Evolutionary conservation across 768 basidiomycete genomes (phyloP).

Genomic region (Lanmaoa rubissima): DNA sequence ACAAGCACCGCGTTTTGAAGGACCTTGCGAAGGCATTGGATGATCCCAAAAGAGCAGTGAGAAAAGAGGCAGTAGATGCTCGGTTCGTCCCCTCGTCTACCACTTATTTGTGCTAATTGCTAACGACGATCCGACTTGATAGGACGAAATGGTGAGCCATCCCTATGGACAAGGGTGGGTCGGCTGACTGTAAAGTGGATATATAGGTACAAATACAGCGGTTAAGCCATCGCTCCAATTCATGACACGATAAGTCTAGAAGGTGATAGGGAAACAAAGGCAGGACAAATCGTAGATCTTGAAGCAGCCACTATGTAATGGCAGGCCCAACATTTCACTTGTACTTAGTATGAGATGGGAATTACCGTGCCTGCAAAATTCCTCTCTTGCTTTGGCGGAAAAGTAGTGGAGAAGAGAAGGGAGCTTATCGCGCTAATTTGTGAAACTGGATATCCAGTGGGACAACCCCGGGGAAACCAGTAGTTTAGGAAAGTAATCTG

Average conservation of each 20-base stretch:
- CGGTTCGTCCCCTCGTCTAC: conserved; percentile 34
- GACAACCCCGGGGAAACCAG: too few relatives aligned
- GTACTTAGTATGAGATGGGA: neutral
- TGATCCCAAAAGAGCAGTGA: conserved; percentile 82
- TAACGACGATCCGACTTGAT: conserved; percentile 4
- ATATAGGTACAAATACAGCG: conserved; percentile 30
- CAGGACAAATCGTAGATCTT: neutral
- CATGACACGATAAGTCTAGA: neutral
- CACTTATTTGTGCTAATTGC: neutral
- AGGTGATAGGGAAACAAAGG: neutral
- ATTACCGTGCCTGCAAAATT: neutral
- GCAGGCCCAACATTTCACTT: neutral
- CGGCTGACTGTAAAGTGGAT: neutral
- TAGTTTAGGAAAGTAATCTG: too few relatives aligned
- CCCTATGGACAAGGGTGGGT: too few relatives aligned
- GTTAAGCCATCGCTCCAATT: conserved; percentile 3
- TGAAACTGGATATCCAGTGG: too few relatives aligned
- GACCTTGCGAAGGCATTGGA: conserved; percentile 77
- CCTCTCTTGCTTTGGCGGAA: neutral
- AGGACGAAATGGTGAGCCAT: conserved; percentile 30
- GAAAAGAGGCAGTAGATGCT: conserved; percentile 88
- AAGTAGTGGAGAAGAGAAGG: neutral
- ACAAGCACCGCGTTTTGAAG: conserved; percentile 69
- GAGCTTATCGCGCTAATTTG: neutral
- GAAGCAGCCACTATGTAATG: neutral